These are phyloP conservation scores for Gloeopeniophorella convolvens DNA, from an alignment of 768 basidiomycete species.

Conservation along the genomic window DNA sequence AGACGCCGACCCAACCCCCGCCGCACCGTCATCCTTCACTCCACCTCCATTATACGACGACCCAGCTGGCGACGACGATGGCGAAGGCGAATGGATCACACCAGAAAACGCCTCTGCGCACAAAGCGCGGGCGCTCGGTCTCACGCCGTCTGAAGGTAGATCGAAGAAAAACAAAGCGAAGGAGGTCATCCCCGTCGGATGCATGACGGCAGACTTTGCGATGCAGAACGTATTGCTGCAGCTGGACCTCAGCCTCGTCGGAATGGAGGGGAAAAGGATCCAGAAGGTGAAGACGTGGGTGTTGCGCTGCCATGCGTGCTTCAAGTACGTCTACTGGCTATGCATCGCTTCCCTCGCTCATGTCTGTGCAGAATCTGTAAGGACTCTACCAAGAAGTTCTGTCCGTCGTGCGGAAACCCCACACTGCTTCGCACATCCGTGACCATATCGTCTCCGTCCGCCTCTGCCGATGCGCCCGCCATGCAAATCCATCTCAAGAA, in stretches of 20 bases:
- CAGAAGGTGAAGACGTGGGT: constrained; percentile 94
- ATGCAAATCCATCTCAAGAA: constrained; percentile 91
- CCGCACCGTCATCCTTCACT: constrained; percentile 18
- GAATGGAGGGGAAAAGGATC: constrained; percentile 86
- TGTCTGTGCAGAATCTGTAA: constrained; percentile 72
- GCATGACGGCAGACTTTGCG: constrained; percentile 98
- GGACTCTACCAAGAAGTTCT: constrained; percentile 91
- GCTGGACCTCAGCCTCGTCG: constrained; percentile 86
- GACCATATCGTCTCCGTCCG: constrained; percentile 64
- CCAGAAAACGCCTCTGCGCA: constrained; percentile 78
- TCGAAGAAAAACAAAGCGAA: constrained; percentile 29
- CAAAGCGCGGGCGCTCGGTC: constrained; percentile 80
- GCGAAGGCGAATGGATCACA: constrained; percentile 96
- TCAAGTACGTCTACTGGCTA: constrained; percentile 70
- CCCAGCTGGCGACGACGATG: constrained; percentile 72
- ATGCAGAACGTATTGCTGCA: constrained; percentile 97
- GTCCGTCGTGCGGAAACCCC: constrained; percentile 93
- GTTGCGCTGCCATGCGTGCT: constrained; percentile 94
- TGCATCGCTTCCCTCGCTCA: neutral
- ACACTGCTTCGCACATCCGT: constrained; percentile 89
- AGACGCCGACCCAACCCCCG: constrained; percentile 12
- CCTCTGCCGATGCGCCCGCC: constrained; percentile 51
- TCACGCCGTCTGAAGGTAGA: constrained; percentile 54
- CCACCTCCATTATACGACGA: constrained; percentile 55
- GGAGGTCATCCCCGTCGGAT: constrained; percentile 61